Evolutionary conservation across 768 basidiomycete genomes (phyloP), one percentile per base, ranked within the genome.

Genomic region (Agaricus subrufescens): DNA sequence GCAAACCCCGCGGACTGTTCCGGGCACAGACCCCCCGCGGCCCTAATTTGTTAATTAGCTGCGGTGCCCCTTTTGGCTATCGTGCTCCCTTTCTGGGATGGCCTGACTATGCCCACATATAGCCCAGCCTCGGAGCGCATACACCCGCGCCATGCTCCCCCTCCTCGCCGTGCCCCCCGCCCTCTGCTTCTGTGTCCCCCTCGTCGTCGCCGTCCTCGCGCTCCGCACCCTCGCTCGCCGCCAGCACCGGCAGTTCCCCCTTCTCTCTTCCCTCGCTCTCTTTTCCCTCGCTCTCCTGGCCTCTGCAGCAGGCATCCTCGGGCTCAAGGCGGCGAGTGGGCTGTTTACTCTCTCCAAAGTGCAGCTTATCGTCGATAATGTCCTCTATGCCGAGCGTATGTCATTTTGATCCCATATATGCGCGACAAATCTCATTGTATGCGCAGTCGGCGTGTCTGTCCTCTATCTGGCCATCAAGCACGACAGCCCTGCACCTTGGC

Each of bases 221-320:
- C 48, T 56, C 26, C 37, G 31, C 44, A 8, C 49, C 34, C 8
- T 44, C 42, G 3, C 19, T 26, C 57, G 46, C 23, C 29, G 46
- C 31, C 49, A 9, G 19, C 9, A 43, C 29, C 31, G 39, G 26
- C 14, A 30, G 25, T 44, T 52, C 39, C 15, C 27, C 40, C 50
- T 49, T 27, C 51, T 38, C 3, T 29, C 40, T 19, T 46, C 38
- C 15, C 42, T 40, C 11, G 38, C 49, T 7, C 26, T 52, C 52
- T 77, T 73, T 52, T 74, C 73, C 58, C 77, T 79, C 65, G 79
- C 75, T 59, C 75, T 77, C 63, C 77, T 72, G 38, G 80, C 70
- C 67, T 83, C 80, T 23, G 75, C 67, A 30, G 40, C 42, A 10
- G 55, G 55, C 7, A 27, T 45, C 19, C 47, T 50, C 15, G 31